Evolutionary conservation across 768 basidiomycete genomes (phyloP).

Genomic region (Suillus subluteus): DNA sequence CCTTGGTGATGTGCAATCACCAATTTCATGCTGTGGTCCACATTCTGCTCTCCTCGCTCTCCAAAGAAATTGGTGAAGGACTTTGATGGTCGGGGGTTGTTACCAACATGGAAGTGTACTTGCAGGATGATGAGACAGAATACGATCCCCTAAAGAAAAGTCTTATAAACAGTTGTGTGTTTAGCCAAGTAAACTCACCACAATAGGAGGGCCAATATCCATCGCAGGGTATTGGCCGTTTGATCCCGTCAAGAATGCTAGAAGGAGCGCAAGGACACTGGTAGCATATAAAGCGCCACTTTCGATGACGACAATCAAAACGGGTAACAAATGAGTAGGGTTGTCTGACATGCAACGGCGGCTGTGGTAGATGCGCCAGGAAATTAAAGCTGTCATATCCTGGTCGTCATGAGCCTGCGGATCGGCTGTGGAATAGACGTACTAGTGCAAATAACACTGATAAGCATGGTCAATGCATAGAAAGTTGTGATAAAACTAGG

Average conservation of each 20-base stretch:
- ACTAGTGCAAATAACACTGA: not conserved
- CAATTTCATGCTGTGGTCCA: not conserved
- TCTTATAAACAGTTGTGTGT: not conserved
- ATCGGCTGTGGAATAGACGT: not conserved
- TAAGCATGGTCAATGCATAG: not conserved
- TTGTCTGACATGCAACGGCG: not conserved
- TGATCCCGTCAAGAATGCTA: not conserved
- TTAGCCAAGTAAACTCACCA: not conserved
- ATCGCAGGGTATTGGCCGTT: not conserved
- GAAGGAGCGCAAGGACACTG: constrained; percentile 1
- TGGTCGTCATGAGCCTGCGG: not conserved
- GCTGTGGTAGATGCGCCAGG: not conserved
- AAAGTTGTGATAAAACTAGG: not conserved
- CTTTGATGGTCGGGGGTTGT: not conserved
- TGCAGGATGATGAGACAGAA: constrained; percentile 5
- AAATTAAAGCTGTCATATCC: not conserved
- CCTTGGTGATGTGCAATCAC: not conserved
- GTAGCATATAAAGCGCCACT: not conserved
- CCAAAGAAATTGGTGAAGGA: not conserved
- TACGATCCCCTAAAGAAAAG: not conserved
- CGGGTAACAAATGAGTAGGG: not conserved
- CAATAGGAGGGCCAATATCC: not conserved
- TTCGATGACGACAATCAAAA: not conserved
- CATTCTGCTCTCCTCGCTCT: not conserved
- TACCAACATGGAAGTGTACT: not conserved